A percentile compares a stretch with the other conserved stretches of the same genome.
Evolutionary conservation across 1,284 basidiomycete species (phyloP).

Genomic region (Cutaneotrichosporon sp.): DNA sequence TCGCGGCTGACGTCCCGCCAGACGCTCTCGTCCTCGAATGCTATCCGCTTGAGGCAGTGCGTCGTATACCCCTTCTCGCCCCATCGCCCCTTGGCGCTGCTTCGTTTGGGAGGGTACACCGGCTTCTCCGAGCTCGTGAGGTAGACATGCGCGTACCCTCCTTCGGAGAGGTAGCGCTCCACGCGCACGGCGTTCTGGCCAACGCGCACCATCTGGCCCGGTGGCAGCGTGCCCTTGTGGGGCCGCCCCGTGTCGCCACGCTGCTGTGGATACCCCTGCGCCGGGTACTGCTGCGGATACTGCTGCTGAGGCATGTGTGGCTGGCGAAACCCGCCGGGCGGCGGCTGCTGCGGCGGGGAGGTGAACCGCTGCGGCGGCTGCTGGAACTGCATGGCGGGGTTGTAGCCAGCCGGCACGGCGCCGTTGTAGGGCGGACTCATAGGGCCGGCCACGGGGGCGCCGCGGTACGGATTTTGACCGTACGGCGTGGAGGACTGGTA

Average conservation of each 20-base stretch:
- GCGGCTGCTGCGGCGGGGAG: not conserved
- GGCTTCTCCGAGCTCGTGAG: slow-evolving; percentile 83
- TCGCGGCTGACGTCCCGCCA: slow-evolving; percentile 95
- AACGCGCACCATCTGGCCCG: slow-evolving; percentile 84
- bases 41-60: slow-evolving; percentile 97
- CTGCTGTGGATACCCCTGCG: slow-evolving; percentile 8
- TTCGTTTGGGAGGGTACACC: slow-evolving; percentile 60
- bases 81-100: slow-evolving; percentile 48
- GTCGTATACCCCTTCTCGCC: slow-evolving; percentile 66
- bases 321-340: slow-evolving; percentile 1
- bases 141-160: slow-evolving; percentile 98
- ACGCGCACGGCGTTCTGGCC: slow-evolving; percentile 87
- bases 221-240: slow-evolving; percentile 56
- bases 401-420: not conserved
- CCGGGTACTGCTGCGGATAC: slow-evolving; percentile 1
- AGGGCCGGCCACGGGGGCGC: not conserved
- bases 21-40: slow-evolving; percentile 84
- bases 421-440: not conserved
- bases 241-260: slow-evolving; percentile 13
- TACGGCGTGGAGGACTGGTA: slow-evolving; percentile 7
- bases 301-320: slow-evolving; percentile 2
- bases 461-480: slow-evolving; percentile 4
- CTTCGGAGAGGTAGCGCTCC: slow-evolving; percentile 90
- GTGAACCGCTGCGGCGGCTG: slow-evolving; percentile 5
- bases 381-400: slow-evolving; percentile 4